These are phyloP conservation scores for Cymbopogon flexuosus DNA, from an alignment of 202 grass and related monocot species.

Conservation along the genomic window DNA sequence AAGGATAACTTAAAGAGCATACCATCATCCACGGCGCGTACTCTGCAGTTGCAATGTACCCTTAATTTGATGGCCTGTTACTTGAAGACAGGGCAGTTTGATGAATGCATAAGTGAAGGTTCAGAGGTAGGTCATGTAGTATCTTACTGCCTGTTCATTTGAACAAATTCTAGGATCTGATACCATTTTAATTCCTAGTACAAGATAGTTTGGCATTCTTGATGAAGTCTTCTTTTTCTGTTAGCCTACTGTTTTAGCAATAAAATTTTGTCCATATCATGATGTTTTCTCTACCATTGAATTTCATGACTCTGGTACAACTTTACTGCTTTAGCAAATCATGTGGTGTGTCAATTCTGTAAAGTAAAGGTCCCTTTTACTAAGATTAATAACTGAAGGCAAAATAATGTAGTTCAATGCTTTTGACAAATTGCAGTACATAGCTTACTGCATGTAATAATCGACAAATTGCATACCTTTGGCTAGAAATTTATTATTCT, in stretches of 20 bases:
- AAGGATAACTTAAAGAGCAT: conserved; percentile 74
- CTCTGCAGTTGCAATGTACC: conserved; percentile 66
- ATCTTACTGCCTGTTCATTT: conserved; percentile 8
- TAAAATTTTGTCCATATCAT: neutral
- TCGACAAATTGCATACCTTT: neutral
- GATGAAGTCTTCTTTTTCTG: neutral
- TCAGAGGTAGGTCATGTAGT: conserved; percentile 48
- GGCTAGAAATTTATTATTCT: neutral
- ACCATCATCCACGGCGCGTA: conserved; percentile 41
- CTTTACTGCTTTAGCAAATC: neutral
- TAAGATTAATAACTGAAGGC: neutral
- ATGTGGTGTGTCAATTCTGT: neutral
- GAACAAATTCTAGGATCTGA: neutral
- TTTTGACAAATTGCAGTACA: neutral
- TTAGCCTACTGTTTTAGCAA: neutral
- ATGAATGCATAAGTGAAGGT: conserved; percentile 83
- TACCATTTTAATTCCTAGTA: neutral
- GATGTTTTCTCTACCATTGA: neutral
- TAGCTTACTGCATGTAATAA: neutral
- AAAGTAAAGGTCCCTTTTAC: neutral
- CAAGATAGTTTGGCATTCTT: neutral
- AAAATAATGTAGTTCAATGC: neutral
- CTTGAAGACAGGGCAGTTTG: conserved; percentile 61
- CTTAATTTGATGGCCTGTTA: conserved; percentile 99
- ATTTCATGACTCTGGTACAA: neutral